These are phyloP conservation scores for Jatropha podagrica DNA, from an alignment of 441 rosid species.

Conservation along the genomic window DNA sequence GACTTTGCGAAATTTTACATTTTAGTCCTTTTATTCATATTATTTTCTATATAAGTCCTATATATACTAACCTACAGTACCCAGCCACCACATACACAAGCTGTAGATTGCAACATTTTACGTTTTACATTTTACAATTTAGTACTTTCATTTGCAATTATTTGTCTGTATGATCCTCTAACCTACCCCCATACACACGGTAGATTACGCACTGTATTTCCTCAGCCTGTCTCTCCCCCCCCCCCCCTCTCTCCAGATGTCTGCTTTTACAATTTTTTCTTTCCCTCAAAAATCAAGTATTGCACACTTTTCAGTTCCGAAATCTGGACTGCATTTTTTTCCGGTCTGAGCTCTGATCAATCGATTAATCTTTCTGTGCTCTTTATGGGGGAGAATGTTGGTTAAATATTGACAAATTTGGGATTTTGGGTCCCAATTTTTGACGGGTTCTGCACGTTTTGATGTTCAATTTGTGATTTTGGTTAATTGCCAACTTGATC, in stretches of 20 bases:
- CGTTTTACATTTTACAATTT: too few relatives aligned
- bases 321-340: slow-evolving; percentile 3
- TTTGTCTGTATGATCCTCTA: background rate
- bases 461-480: background rate
- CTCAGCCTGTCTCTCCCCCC: background rate
- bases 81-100: too few relatives aligned
- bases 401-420: slow-evolving; percentile 6
- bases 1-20: too few relatives aligned
- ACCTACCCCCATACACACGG: background rate
- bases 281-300: background rate
- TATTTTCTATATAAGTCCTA: too few relatives aligned
- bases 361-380: background rate
- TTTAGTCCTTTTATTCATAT: too few relatives aligned
- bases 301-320: background rate
- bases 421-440: slow-evolving; percentile 15
- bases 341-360: background rate
- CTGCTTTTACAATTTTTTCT: background rate
- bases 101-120: too few relatives aligned
- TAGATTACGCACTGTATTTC: background rate
- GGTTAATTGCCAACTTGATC: slow-evolving; percentile 17
- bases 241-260: background rate
- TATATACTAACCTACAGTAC: too few relatives aligned
- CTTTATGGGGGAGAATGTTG: slow-evolving; percentile 16
- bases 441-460: slow-evolving; percentile 10
- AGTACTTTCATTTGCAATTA: background rate